Base-by-base conservation (phyloP, 2,329 filamentous ascomycete genomes). In the Phyllosticta citriasiana region DNA sequence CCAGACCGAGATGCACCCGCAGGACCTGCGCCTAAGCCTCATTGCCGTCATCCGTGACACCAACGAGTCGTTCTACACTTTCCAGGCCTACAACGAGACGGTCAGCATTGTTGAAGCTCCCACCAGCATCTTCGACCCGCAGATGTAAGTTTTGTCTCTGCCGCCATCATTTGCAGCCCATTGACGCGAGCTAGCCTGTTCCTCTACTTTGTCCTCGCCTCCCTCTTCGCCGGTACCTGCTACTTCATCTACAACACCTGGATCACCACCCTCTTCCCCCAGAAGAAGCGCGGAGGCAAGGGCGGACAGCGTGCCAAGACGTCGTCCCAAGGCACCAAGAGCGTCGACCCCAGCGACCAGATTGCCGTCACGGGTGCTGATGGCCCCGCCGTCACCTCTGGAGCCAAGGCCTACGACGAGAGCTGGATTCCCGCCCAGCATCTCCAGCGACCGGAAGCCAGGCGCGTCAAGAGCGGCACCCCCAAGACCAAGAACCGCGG, bases 221-320 rank as follows among this genome's bases (percentile, higher is more conserved):
- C 82, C 64, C 84, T 82, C 65, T 95, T 96, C 73, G 85, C 78
- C 66, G 91, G 88, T 64, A 91, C 87, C 59, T 84, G 88, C 73
- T 97, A 93, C 85, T 96, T 96, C 77, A 91, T 97, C 79, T 99
- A 99, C 84, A 94, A 88, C 80, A 96, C 93, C 71, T 97, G 93
- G 91, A 88, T 99, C 77, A 89, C 91, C 70, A 87, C 91, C 14
- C 88, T 99, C 73, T 96, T 97, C 82, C 93, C 94, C 56, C 91
- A 96, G 81, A 86, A 85, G 76, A 79, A 79, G 69, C 79, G 80
- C 64, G 74, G 79, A 62, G 81, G 79, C 68, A 84, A 84, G 74
- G 78, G 78, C 64, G 77, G 88, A 67, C 89, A 91, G 80, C 84
- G 86, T 65, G 79, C 82, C 62, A 84, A 84, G 74, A 79, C 78